A percentile compares a stretch with the other conserved stretches of the same genome.
Conservation (phyloP, 257 asterid genomes). For the Lycium ferocissimum region DNA sequence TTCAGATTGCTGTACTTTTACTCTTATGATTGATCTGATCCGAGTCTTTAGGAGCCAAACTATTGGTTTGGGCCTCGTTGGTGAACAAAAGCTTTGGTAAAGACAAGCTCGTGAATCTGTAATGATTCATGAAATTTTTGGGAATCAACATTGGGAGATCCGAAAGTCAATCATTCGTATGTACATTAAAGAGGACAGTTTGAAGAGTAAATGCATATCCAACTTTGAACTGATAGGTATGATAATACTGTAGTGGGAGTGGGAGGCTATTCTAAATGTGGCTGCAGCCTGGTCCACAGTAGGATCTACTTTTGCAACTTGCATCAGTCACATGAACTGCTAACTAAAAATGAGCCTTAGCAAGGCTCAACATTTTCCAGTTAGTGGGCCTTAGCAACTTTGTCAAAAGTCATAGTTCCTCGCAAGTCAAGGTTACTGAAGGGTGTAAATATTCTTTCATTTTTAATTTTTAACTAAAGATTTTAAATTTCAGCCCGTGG, state of each 20-base stretch:
- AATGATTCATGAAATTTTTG: constrained; percentile 15
- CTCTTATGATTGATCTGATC: background rate
- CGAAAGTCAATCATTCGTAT: background rate
- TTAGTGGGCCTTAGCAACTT: no score
- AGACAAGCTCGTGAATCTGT: background rate
- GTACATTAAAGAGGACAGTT: background rate
- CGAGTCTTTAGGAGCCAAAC: background rate
- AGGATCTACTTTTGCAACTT: background rate
- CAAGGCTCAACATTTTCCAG: no score
- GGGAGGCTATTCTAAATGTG: background rate
- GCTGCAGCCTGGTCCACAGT: background rate
- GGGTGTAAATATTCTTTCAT: no score
- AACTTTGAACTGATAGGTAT: background rate
- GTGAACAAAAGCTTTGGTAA: background rate
- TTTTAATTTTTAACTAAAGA: no score
- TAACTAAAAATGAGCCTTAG: no score
- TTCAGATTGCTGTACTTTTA: background rate
- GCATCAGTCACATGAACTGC: background rate
- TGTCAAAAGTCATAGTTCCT: no score
- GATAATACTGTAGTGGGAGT: background rate
- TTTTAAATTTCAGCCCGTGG: no score
- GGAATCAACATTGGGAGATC: background rate
- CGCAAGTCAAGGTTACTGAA: no score
- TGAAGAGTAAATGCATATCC: background rate
- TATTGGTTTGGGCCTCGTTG: background rate